Evolutionary conservation across 140 eudicot species (phyloP), one percentile per base, ranked within the genome.

Genomic region (Flaveria floridana): DNA sequence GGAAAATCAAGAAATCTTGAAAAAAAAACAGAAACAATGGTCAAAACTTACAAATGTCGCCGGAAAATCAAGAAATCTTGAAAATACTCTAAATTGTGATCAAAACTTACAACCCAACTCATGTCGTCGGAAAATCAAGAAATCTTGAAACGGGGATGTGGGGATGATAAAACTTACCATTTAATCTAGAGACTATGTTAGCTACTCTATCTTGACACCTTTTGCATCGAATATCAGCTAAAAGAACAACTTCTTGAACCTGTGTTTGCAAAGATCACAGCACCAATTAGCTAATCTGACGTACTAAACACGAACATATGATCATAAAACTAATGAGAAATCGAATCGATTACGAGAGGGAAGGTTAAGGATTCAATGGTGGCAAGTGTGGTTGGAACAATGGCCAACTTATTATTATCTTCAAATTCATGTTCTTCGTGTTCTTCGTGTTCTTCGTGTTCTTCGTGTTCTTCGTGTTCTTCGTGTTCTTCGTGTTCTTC

Each of bases 211-310:
- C 76, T 79, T 92, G 98, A 77, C 98, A 92, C 6, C 23, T 77
- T 73, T 83, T 46, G 77, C 96, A 87, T 28, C 82, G 82, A 73
- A 89, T 79, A 85, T 92, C 98, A 2, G 98, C 98, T 42, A 86
- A 73, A 11, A 92, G 70, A 56, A 92, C 96, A 41, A 92, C 89
- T 84, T 92, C 91, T 61, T 92, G 96, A 55, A 89, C 89, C 98
- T 92, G 82, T 37, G 70, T 66, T 72, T 2, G 57, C 37, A 58
- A 55, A 79, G 21, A 37, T 2, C 34, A 56, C 11, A 68, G 3
- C 25, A 10, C 10, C 21, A 71, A 79, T 75, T 39, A 72, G 71
- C 34, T 65, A 16, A 25, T 61, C 16, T 42, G 34, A 53, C 26
- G 37, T 12, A 61, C 16, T 18, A 21, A 42, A 25, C 64, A 70